Conservation (phyloP, 2,329 filamentous ascomycete genomes). For the Sporothrix schenckii region DNA sequence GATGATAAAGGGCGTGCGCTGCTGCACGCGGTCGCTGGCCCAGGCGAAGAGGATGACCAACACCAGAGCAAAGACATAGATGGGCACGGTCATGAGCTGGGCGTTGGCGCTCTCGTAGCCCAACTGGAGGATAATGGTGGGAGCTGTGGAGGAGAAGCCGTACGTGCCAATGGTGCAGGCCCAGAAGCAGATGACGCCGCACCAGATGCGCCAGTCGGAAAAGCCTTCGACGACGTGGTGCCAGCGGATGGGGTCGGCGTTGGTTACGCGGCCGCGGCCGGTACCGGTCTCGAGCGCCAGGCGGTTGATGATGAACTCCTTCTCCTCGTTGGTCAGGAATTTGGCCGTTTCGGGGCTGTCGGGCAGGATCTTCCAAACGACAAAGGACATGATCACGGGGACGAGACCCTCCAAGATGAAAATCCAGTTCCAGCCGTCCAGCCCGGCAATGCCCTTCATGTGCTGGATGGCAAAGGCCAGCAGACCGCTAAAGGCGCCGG, state of each 20-base stretch:
- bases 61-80: slow-evolving; percentile 43
- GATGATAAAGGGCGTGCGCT: slow-evolving; percentile 26
- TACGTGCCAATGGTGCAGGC: slow-evolving; percentile 32
- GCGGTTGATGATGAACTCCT: slow-evolving; percentile 44
- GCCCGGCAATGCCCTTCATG: slow-evolving; percentile 39
- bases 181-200: slow-evolving; percentile 33
- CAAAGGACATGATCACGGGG: slow-evolving; percentile 38
- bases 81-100: slow-evolving; percentile 35
- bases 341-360: slow-evolving; percentile 42
- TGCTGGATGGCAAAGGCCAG: slow-evolving; percentile 32
- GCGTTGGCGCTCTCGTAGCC: slow-evolving; percentile 42
- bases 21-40: slow-evolving; percentile 23
- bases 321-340: slow-evolving; percentile 44
- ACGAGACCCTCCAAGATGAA: slow-evolving; percentile 52
- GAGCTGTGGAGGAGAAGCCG: slow-evolving; percentile 40
- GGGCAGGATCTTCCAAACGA: slow-evolving; percentile 36
- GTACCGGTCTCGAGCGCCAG: slow-evolving; percentile 38
- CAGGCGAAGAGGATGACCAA: slow-evolving; percentile 37
- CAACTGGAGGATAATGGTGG: slow-evolving; percentile 64
- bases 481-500: slow-evolving; percentile 32
- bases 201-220: slow-evolving; percentile 34
- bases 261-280: slow-evolving; percentile 31
- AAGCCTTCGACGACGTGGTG: slow-evolving; percentile 31
- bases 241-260: slow-evolving; percentile 30
- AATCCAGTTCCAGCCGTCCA: slow-evolving; percentile 64